Base-by-base conservation (phyloP, 495 filamentous ascomycete genomes). In the Sporormia fimetaria region DNA sequence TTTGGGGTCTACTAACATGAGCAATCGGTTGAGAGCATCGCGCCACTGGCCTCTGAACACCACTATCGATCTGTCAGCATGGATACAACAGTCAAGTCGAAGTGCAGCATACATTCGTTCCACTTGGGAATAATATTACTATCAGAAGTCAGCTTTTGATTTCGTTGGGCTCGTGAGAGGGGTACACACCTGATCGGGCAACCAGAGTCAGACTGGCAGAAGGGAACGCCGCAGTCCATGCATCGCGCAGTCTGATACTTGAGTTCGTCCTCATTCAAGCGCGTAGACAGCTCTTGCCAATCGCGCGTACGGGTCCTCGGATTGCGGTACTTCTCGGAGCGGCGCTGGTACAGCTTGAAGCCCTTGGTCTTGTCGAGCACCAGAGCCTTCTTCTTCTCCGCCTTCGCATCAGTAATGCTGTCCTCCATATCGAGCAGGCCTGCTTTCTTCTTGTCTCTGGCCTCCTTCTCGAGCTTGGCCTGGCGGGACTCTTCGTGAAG, bases 91-190 rank as follows among this genome's bases (percentile, higher is more conserved):
- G n/a, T n/a, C n/a, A n/a, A n/a, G n/a, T n/a, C n/a, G n/a, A n/a
- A n/a, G 6, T 81, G 74, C 67, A 95, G 95, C 0, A 95, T 79
- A 12, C 96, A 57, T 41, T 96, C 92, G 42, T 95, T 96, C 87
- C 87, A 99, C 58, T 99, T 99, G 30, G 90, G 90, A 58, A 99
- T 99, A 63, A 99, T 95, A 67, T 99, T 99, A 55, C 84, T 92
- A n/a, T n/a, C n/a, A n/a, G n/a, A n/a, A n/a, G n/a, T n/a, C n/a
- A n/a, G n/a, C n/a, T n/a, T n/a, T n/a, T n/a, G n/a, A n/a, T n/a
- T n/a, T n/a, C n/a, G n/a, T n/a, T n/a, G n/a, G n/a, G n/a, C n/a
- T n/a, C n/a, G n/a, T n/a, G n/a, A n/a, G n/a, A n/a, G n/a, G n/a
- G n/a, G n/a, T n/a, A n/a, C n/a, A n/a, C n/a, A n/a, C n/a, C n/a